Conservation (phyloP, 1,284 basidiomycete species). For the Trichosporon faecale region DNA sequence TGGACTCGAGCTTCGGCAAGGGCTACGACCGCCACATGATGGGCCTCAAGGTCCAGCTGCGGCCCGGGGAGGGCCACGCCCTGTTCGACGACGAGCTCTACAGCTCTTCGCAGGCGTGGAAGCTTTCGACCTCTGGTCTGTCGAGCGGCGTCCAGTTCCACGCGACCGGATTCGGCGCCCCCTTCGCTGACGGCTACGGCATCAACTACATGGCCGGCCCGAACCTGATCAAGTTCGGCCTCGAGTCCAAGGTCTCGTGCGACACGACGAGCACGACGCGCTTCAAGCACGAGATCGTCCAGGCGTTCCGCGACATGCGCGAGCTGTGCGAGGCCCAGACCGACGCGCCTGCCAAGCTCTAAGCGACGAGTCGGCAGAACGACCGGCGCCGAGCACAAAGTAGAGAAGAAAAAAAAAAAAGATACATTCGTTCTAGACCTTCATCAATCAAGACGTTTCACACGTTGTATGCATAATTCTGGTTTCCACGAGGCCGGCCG, state of each 20-base stretch:
- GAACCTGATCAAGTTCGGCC: slow-evolving; percentile 83
- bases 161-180: slow-evolving; percentile 84
- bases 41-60: slow-evolving; percentile 71
- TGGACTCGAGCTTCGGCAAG: slow-evolving; percentile 74
- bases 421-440: neutral
- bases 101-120: slow-evolving; percentile 76
- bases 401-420: neutral
- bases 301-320: slow-evolving; percentile 71
- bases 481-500: neutral
- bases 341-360: slow-evolving; percentile 34
- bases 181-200: slow-evolving; percentile 81
- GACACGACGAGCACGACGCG: slow-evolving; percentile 66
- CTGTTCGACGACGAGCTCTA: slow-evolving; percentile 80
- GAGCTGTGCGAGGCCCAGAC: slow-evolving; percentile 55
- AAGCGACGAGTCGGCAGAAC: neutral
- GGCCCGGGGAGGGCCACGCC: slow-evolving; percentile 51
- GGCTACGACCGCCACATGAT: slow-evolving; percentile 91
- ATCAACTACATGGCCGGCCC: slow-evolving; percentile 86
- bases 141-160: slow-evolving; percentile 82
- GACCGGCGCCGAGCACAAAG: neutral
- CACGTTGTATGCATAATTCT: slow-evolving; percentile 7
- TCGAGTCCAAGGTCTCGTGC: slow-evolving; percentile 82
- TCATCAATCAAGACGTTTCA: neutral
- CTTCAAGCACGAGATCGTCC: slow-evolving; percentile 67
- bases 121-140: slow-evolving; percentile 85